These are phyloP conservation scores for Priceomyces carsonii DNA, from an alignment of 805 yeast species.

Conservation along the genomic window DNA sequence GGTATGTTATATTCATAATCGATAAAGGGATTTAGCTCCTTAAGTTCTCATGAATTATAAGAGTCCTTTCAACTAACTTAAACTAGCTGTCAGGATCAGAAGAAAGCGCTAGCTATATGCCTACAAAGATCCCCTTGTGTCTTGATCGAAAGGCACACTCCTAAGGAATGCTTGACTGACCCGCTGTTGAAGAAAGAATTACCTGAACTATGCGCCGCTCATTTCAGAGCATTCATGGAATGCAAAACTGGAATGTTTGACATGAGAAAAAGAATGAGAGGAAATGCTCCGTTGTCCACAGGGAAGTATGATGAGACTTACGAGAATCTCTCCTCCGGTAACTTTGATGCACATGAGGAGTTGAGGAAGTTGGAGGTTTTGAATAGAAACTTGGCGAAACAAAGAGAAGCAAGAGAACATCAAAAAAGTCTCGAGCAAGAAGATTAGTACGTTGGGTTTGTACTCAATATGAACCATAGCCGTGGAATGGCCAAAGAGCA, in stretches of 20 bases:
- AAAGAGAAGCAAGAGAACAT: conserved; percentile 27
- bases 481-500: no score
- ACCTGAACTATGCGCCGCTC: conserved; percentile 87
- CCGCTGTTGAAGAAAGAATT: conserved; percentile 74
- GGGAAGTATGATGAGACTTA: conserved; percentile 91
- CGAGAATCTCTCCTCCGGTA: conserved; percentile 74
- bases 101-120: conserved; percentile 93
- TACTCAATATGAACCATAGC: no score
- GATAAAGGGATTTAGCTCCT: not conserved
- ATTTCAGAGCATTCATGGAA: conserved; percentile 81
- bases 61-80: conserved; percentile 13
- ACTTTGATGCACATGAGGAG: conserved; percentile 81
- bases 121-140: conserved; percentile 97
- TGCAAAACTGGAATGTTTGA: conserved; percentile 91
- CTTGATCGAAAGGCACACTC: conserved; percentile 82
- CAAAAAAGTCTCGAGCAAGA: no score
- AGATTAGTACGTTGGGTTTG: no score
- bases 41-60: not conserved
- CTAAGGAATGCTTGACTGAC: conserved; percentile 81
- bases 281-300: conserved; percentile 90
- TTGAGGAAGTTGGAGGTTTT: conserved; percentile 66
- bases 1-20: conserved; percentile 29
- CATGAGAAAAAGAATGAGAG: conserved; percentile 87
- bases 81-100: conserved; percentile 85
- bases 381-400: conserved; percentile 48